Conservation (phyloP, 1,284 basidiomycete species). For the Schizophyllum commune region DNA sequence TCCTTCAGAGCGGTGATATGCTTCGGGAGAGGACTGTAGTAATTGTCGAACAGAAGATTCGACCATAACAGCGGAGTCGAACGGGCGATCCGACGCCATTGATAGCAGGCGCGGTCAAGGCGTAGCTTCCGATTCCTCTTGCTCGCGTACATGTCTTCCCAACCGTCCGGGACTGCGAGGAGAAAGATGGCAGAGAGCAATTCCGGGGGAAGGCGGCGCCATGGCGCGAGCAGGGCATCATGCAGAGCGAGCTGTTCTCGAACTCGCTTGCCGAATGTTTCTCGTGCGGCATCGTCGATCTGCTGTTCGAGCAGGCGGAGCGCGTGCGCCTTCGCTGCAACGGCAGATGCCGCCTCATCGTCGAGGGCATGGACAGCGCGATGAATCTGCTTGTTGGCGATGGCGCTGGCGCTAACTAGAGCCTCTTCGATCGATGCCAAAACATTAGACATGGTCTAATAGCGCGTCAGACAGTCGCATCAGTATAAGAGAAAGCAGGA, state of each 20-base stretch:
- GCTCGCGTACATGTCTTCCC: not conserved
- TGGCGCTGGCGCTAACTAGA: too few species aligned
- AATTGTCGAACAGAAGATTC: not conserved
- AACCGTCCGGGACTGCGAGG: conserved; percentile 1
- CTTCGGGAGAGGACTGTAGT: not conserved
- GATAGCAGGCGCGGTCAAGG: not conserved
- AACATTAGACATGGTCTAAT: too few species aligned
- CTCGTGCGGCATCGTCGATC: too few species aligned
- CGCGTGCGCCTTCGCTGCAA: too few species aligned
- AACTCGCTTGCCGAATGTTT: not conserved
- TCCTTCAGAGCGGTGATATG: not conserved
- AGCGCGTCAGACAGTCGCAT: too few species aligned
- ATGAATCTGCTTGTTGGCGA: too few species aligned
- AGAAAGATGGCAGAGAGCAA: conserved; percentile 7
- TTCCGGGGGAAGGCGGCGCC: conserved; percentile 8
- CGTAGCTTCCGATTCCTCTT: not conserved
- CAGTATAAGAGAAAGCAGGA: too few species aligned
- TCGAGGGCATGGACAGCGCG: too few species aligned
- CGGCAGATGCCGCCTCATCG: too few species aligned
- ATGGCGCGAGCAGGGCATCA: not conserved
- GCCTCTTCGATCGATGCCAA: too few species aligned
- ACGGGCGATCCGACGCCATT: not conserved
- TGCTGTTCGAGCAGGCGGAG: too few species aligned
- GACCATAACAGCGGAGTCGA: not conserved
- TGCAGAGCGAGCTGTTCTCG: not conserved